These are phyloP conservation scores for Ilyonectria robusta DNA, from an alignment of 2,329 filamentous ascomycete genomes.

Conservation along the genomic window DNA sequence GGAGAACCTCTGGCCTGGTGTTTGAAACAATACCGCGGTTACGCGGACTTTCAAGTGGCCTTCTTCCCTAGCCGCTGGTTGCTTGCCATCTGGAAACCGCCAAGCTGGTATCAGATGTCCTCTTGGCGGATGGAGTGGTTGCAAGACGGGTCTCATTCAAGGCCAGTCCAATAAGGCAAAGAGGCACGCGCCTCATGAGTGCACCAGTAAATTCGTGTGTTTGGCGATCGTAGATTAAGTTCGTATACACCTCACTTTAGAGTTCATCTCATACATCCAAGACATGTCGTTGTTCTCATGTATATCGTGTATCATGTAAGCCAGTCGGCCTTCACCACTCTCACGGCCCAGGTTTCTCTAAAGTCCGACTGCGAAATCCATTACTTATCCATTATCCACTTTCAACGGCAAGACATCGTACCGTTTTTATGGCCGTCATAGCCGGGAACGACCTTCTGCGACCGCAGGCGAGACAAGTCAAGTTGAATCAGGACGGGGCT, in stretches of 20 bases:
- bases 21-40: background rate
- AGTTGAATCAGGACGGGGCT: conserved; percentile 14
- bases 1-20: background rate
- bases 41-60: background rate
- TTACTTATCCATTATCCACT: background rate
- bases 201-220: background rate
- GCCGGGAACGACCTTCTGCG: conserved; percentile 11
- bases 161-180: conserved; percentile 10
- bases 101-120: background rate
- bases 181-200: background rate
- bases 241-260: background rate
- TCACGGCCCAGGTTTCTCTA: background rate
- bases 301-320: background rate
- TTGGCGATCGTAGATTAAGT: background rate
- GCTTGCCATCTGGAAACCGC: background rate
- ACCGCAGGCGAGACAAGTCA: conserved; percentile 17
- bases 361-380: background rate
- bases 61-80: background rate
- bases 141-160: background rate
- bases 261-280: too few relatives aligned
- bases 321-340: background rate
- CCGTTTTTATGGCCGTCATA: background rate
- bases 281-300: too few relatives aligned
- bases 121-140: conserved; percentile 3
- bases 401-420: conserved; percentile 4